A percentile compares a stretch with the other conserved stretches of the same genome.
Evolutionary conservation across 2,329 filamentous ascomycete genomes (phyloP).

Genomic region (Ceratocystis lukuohia): DNA sequence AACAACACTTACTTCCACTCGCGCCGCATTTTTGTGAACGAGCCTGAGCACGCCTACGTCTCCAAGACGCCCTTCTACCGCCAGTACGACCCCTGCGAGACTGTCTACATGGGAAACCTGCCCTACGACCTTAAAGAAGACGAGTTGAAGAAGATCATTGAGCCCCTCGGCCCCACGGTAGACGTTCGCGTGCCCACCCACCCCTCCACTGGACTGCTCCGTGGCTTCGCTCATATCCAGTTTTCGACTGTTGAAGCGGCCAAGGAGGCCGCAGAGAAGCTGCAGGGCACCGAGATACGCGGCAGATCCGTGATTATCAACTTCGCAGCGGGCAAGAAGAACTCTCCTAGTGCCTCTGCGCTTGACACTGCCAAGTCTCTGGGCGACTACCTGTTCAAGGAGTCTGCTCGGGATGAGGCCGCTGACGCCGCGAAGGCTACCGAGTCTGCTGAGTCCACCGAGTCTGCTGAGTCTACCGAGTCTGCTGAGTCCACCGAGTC

Average conservation of each 20-base stretch:
- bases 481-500: not conserved
- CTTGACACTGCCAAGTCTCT: not conserved
- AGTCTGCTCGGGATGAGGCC: not conserved
- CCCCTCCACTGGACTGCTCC: conserved; percentile 62
- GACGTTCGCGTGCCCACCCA: conserved; percentile 77
- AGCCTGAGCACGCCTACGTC: conserved; percentile 9
- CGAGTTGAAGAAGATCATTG: conserved; percentile 68
- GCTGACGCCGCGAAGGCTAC: too few relatives aligned
- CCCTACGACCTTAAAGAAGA: conserved; percentile 73
- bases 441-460: not conserved
- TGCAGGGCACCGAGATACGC: conserved; percentile 47
- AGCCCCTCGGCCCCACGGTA: conserved; percentile 51
- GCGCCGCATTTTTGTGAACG: conserved; percentile 16
- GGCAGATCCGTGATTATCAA: conserved; percentile 54
- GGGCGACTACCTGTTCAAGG: not conserved
- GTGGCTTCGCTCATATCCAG: conserved; percentile 75
- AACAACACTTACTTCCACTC: conserved; percentile 18
- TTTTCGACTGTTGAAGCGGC: conserved; percentile 58
- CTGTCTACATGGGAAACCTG: conserved; percentile 74
- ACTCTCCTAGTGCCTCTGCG: not conserved
- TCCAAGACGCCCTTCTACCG: conserved; percentile 2
- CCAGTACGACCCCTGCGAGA: conserved; percentile 24
- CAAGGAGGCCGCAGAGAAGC: conserved; percentile 40
- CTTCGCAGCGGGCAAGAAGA: conserved; percentile 33
- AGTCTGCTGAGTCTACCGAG: not conserved